A percentile compares a stretch with the other conserved stretches of the same genome.
Evolutionary conservation across 495 filamentous ascomycete genomes (phyloP).

Genomic region (Aspergillus ellipticus): DNA sequence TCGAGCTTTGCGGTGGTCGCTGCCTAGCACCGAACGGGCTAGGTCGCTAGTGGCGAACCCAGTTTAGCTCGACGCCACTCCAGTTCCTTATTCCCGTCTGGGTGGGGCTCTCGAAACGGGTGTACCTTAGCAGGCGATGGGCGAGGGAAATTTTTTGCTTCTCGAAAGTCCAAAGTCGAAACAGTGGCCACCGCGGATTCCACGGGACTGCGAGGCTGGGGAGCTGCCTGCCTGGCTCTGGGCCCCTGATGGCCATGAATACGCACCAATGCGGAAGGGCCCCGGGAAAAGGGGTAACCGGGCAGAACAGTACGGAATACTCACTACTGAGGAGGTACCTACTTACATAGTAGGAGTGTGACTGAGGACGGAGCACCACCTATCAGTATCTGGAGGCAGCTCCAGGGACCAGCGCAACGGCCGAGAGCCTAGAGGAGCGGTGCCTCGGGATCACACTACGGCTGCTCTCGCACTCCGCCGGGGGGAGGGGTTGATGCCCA

Average conservation of each 20-base stretch:
- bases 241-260: neutral
- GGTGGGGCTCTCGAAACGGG: conserved; percentile 15
- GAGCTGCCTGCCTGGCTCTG: neutral
- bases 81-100: conserved; percentile 24
- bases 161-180: neutral
- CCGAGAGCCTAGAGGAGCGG: conserved; percentile 4
- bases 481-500: conserved; percentile 23
- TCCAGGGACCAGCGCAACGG: neutral
- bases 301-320: too few relatives aligned
- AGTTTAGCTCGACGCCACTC: conserved; percentile 23
- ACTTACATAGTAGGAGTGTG: too few relatives aligned
- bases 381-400: too few relatives aligned
- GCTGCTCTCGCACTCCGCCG: conserved; percentile 4
- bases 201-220: conserved; percentile 7
- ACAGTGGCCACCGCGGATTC: conserved; percentile 4
- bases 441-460: conserved; percentile 14
- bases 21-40: conserved; percentile 5
- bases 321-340: too few relatives aligned
- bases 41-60: conserved; percentile 15
- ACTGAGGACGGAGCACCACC: too few relatives aligned
- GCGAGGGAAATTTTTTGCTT: neutral
- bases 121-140: neutral
- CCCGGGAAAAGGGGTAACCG: neutral
- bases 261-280: neutral
- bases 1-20: conserved; percentile 16